Evolutionary conservation across 2,329 filamentous ascomycete genomes (phyloP).

Genomic region (Aspergillus phoenicis): DNA sequence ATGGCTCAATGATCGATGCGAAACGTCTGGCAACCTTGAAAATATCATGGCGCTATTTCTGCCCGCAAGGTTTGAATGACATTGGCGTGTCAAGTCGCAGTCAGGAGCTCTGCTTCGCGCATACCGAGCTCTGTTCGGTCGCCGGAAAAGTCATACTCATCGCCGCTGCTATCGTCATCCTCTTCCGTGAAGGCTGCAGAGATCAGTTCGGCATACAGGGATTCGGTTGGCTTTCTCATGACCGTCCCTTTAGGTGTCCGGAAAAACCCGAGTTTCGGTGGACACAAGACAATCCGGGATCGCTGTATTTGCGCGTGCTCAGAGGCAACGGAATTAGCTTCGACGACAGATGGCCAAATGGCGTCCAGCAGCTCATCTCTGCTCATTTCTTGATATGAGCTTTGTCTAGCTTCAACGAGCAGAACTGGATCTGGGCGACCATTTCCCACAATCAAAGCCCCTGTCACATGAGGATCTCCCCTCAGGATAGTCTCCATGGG

Average conservation of each 20-base stretch:
- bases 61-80: neutral
- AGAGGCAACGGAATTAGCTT: neutral
- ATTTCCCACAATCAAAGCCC: neutral
- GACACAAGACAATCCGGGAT: neutral
- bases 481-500: neutral
- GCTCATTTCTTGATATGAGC: neutral
- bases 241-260: neutral
- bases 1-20: neutral
- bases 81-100: neutral
- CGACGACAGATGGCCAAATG: neutral
- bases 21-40: neutral
- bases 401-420: neutral
- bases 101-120: neutral
- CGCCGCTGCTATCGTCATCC: neutral
- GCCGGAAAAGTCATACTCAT: neutral
- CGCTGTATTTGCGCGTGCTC: neutral
- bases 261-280: neutral
- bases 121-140: neutral
- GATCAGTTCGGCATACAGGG: neutral
- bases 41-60: neutral
- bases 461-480: neutral
- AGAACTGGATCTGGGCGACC: neutral
- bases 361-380: neutral
- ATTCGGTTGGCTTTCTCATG: constrained; percentile 1
- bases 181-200: neutral